phyloP scores from a whole-genome alignment of 2,329 filamentous ascomycete species.

The Helicocarpus griseus region DNA sequence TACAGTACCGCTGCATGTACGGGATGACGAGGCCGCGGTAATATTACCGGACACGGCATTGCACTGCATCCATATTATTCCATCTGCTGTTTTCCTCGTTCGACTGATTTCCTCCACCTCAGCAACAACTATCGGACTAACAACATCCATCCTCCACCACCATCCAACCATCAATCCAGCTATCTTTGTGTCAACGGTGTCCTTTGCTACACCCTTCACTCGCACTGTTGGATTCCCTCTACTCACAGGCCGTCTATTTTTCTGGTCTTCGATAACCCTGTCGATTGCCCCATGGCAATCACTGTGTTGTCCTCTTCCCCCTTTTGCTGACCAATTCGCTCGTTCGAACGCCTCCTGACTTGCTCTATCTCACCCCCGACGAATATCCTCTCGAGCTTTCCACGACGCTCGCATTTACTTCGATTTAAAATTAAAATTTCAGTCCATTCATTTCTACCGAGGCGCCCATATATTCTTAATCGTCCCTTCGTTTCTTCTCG shows the following conservation, averaged over 20 bases:
- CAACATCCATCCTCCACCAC: no score
- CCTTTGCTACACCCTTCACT: neutral
- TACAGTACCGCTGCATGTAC: no score
- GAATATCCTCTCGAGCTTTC: neutral
- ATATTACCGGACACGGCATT: no score
- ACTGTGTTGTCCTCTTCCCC: neutral
- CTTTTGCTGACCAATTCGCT: conserved; percentile 4
- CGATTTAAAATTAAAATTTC: neutral
- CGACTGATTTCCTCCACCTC: neutral
- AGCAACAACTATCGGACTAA: neutral
- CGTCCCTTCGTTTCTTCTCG: neutral
- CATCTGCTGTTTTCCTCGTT: neutral
- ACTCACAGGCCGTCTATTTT: neutral
- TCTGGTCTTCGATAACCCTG: neutral
- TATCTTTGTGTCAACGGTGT: neutral
- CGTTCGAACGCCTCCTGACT: neutral
- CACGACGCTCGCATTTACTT: neutral
- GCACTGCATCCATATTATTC: no score
- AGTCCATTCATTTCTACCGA: neutral
- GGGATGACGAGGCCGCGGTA: no score
- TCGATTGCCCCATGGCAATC: neutral
- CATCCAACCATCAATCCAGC: neutral
- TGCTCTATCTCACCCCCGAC: neutral
- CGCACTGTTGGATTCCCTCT: neutral
- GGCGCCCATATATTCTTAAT: neutral